Evolutionary conservation across 140 eudicot genomes (phyloP).

Genomic region (Erigeron philadelphicus): DNA sequence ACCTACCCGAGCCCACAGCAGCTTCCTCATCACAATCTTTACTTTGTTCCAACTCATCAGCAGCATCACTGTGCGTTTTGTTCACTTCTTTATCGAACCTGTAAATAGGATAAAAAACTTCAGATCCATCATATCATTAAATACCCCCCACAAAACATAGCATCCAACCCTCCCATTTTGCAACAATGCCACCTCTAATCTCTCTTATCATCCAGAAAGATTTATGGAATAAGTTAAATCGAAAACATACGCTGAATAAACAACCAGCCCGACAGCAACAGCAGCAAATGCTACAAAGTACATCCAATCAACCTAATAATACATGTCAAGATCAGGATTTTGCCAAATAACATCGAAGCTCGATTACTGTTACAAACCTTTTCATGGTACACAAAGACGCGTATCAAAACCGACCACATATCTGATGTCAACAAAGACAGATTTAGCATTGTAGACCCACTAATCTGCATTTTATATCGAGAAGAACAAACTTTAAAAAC

Average conservation of each 20-base stretch:
- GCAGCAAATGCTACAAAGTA: constrained; percentile 74
- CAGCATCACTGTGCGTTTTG: constrained; percentile 36
- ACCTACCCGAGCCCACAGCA: not conserved
- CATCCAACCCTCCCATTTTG: not conserved
- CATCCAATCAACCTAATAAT: constrained; percentile 80
- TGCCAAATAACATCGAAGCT: not conserved
- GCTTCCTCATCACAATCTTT: constrained; percentile 37
- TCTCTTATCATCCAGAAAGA: not conserved
- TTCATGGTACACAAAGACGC: constrained; percentile 73
- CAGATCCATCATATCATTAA: not conserved
- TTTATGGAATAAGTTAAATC: not conserved
- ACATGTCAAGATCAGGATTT: constrained; percentile 20
- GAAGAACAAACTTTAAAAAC: constrained; percentile 5
- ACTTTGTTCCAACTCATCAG: constrained; percentile 36
- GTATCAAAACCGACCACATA: constrained; percentile 92
- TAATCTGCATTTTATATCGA: constrained; percentile 44
- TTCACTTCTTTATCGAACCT: constrained; percentile 60
- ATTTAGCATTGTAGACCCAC: constrained; percentile 84
- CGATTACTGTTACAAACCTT: constrained; percentile 43
- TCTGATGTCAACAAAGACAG: constrained; percentile 81
- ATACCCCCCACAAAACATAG: not conserved
- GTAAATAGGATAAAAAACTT: constrained; percentile 18
- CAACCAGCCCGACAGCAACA: constrained; percentile 66
- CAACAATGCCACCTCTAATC: not conserved
- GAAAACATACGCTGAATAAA: constrained; percentile 66